phyloP scores from a whole-genome alignment of 257 asterid species.

The Lycium ferocissimum region DNA sequence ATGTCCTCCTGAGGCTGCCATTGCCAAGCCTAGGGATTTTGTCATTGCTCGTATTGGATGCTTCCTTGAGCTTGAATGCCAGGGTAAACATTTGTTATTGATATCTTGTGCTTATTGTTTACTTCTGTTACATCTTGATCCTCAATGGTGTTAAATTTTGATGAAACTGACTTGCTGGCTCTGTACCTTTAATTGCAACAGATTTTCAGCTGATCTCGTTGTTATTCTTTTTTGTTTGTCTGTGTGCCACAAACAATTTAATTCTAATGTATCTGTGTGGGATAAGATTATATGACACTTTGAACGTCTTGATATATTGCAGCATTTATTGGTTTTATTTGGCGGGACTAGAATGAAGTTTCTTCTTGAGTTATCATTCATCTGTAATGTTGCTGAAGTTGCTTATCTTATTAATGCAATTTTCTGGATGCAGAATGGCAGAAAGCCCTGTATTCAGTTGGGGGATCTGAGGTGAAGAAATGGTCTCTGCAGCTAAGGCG shows the following conservation, averaged over 20 bases:
- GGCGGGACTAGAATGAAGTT: not conserved
- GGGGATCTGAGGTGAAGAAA: conserved; percentile 95
- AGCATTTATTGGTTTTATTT: conserved; percentile 8
- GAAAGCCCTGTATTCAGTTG: conserved; percentile 91
- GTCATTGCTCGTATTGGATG: conserved; percentile 90
- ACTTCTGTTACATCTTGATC: conserved; percentile 28
- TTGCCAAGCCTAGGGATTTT: conserved; percentile 86
- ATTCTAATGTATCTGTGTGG: not conserved
- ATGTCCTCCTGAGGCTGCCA: conserved; percentile 72
- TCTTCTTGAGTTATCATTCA: conserved; percentile 2
- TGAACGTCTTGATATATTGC: not conserved
- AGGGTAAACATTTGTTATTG: conserved; percentile 56
- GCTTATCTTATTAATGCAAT: conserved; percentile 17
- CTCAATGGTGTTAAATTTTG: conserved; percentile 1
- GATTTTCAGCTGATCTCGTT: conserved; percentile 19
- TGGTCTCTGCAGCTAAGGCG: conserved; percentile 97
- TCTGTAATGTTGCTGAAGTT: conserved; percentile 1
- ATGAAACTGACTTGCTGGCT: conserved; percentile 24
- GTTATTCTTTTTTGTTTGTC: not conserved
- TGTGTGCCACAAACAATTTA: not conserved
- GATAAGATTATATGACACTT: conserved; percentile 7
- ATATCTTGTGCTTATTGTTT: conserved; percentile 24
- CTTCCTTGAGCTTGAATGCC: conserved; percentile 99
- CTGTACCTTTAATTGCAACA: not conserved
- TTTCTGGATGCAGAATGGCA: conserved; percentile 83